Evolutionary conservation across 2,329 filamentous ascomycete genomes (phyloP).

Genomic region (Truncatella angustata): DNA sequence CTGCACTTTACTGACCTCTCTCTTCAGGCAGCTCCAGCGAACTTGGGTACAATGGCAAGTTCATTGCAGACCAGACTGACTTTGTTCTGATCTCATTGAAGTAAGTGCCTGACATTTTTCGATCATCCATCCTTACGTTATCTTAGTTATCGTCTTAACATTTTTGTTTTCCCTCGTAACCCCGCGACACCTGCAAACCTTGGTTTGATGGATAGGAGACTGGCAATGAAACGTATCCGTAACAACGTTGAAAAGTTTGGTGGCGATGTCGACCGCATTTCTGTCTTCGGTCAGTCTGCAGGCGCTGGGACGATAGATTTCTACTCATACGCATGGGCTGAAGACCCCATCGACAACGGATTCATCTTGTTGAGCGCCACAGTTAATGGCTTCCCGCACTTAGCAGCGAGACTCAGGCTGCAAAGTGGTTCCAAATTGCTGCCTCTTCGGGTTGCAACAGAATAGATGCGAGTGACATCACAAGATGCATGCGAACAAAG

Average conservation of each 20-base stretch:
- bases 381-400: too few species aligned
- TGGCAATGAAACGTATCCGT: slow-evolving; percentile 26
- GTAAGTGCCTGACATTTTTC: background rate
- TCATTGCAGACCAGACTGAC: too few species aligned
- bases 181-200: slow-evolving; percentile 36
- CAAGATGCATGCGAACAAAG: too few species aligned
- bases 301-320: slow-evolving; percentile 39
- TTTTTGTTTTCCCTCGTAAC: slow-evolving; percentile 31
- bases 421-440: too few species aligned
- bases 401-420: too few species aligned
- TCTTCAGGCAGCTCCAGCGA: too few species aligned
- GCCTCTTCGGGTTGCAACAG: too few species aligned
- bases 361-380: too few species aligned
- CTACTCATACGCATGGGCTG: slow-evolving; percentile 42
- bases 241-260: slow-evolving; percentile 47
- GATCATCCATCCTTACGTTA: background rate
- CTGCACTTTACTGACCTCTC: too few species aligned
- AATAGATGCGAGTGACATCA: too few species aligned
- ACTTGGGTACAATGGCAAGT: too few species aligned
- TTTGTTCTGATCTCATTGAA: slow-evolving; percentile 38
- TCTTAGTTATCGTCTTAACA: slow-evolving; percentile 33
- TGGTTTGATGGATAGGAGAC: slow-evolving; percentile 47
- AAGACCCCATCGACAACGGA: slow-evolving; percentile 40
- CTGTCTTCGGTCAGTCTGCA: slow-evolving; percentile 46
- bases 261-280: slow-evolving; percentile 40